A percentile compares a stretch with the other conserved stretches of the same genome.
These are phyloP conservation scores for Beauveria medogensis DNA, from an alignment of 2,329 filamentous ascomycete genomes.

Conservation along the genomic window DNA sequence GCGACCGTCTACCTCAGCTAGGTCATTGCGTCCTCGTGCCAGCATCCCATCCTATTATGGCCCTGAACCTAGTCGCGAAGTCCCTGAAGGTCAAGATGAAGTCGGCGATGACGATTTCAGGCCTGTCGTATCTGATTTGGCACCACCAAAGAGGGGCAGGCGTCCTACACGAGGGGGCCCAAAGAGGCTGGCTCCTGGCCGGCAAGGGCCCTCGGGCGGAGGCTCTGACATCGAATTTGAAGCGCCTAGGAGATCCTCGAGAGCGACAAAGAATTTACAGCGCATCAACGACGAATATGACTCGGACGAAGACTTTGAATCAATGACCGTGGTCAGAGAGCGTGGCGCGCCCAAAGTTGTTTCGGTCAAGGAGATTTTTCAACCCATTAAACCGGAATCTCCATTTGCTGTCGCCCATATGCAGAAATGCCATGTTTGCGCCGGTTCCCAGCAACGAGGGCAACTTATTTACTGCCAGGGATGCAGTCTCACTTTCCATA, in stretches of 20 bases:
- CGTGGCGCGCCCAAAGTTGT: conserved; percentile 44
- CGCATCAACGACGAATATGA: conserved; percentile 45
- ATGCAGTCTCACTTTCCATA: conserved; percentile 78
- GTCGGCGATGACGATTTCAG: conserved; percentile 25
- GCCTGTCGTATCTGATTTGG: conserved; percentile 31
- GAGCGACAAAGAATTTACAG: conserved; percentile 34
- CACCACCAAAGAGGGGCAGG: conserved; percentile 17
- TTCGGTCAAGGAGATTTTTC: conserved; percentile 68
- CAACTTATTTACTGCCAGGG: conserved; percentile 82
- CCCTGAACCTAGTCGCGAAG: not conserved
- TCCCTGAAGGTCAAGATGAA: not conserved
- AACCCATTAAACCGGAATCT: conserved; percentile 49
- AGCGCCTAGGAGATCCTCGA: conserved; percentile 38
- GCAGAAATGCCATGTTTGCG: conserved; percentile 64
- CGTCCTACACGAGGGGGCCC: conserved; percentile 14
- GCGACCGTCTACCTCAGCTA: not conserved
- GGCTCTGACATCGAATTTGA: conserved; percentile 39
- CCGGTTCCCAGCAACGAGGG: conserved; percentile 40
- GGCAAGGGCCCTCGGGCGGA: not conserved
- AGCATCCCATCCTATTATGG: conserved; percentile 12
- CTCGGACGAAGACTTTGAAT: conserved; percentile 48
- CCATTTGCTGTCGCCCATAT: conserved; percentile 65
- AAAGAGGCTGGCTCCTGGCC: not conserved
- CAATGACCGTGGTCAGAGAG: conserved; percentile 35
- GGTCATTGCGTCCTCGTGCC: conserved; percentile 19